Evolutionary conservation across 2,329 filamentous ascomycete species (phyloP).

Genomic region (Pseudocercospora pini-densiflorae): DNA sequence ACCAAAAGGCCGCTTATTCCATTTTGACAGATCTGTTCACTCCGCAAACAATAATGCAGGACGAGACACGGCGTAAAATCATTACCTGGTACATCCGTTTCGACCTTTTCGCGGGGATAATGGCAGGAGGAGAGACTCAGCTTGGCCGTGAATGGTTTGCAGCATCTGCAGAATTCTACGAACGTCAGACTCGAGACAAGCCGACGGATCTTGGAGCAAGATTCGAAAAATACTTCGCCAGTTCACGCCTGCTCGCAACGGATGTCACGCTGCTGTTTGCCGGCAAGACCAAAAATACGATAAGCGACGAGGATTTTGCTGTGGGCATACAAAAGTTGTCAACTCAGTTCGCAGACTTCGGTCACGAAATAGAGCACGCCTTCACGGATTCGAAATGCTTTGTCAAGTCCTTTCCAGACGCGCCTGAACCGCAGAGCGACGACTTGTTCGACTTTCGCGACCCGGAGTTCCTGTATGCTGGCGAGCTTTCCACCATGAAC

Average conservation of each 20-base stretch:
- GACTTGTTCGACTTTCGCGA: constrained; percentile 77
- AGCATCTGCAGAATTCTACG: constrained; percentile 65
- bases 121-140: constrained; percentile 76
- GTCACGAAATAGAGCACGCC: constrained; percentile 60
- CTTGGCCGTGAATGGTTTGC: constrained; percentile 80
- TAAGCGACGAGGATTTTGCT: constrained; percentile 69
- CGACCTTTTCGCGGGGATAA: constrained; percentile 80
- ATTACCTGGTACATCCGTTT: constrained; percentile 91
- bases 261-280: constrained; percentile 82
- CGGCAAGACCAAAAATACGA: constrained; percentile 65
- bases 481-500: constrained; percentile 74
- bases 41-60: constrained; percentile 73
- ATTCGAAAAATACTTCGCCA: constrained; percentile 65
- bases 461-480: constrained; percentile 71
- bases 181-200: constrained; percentile 60
- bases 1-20: constrained; percentile 86
- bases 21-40: constrained; percentile 80
- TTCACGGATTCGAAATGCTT: constrained; percentile 66
- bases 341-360: constrained; percentile 55
- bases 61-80: constrained; percentile 71
- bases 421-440: constrained; percentile 52
- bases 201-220: constrained; percentile 69
- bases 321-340: constrained; percentile 56
- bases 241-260: constrained; percentile 73
- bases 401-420: constrained; percentile 66